Conservation (phyloP, 805 yeast species). For the Cyberlindnera meyerae region DNA sequence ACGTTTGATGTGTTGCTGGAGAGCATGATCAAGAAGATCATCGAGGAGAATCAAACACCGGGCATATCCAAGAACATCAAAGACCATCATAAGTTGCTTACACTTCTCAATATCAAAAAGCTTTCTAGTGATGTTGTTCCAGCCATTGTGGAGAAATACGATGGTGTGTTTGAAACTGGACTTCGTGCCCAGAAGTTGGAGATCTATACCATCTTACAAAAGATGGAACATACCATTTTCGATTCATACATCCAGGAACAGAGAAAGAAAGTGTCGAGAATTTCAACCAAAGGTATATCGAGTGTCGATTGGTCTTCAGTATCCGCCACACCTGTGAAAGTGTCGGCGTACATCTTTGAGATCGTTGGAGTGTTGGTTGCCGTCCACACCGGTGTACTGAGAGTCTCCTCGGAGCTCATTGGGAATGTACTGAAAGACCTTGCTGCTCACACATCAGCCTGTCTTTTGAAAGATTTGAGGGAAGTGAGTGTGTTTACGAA, state of each 20-base stretch:
- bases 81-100: slow-evolving; percentile 43
- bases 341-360: slow-evolving; percentile 45
- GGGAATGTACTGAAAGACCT: slow-evolving; percentile 41
- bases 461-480: slow-evolving; percentile 34
- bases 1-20: slow-evolving; percentile 44
- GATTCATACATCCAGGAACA: slow-evolving; percentile 48
- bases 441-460: slow-evolving; percentile 34
- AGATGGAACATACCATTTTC: slow-evolving; percentile 49
- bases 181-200: slow-evolving; percentile 38
- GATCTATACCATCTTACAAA: slow-evolving; percentile 40
- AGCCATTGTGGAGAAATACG: slow-evolving; percentile 43
- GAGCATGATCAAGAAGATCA: slow-evolving; percentile 36
- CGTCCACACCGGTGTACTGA: slow-evolving; percentile 46
- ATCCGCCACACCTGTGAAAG: slow-evolving; percentile 32
- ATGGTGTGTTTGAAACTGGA: slow-evolving; percentile 43
- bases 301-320: slow-evolving; percentile 39
- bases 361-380: slow-evolving; percentile 43
- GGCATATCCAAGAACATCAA: slow-evolving; percentile 24
- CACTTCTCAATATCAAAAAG: slow-evolving; percentile 50
- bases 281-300: slow-evolving; percentile 36
- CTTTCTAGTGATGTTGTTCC: slow-evolving; percentile 45
- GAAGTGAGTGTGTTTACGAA: slow-evolving; percentile 41
- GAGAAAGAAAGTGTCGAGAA: slow-evolving; percentile 35
- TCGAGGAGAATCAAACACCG: slow-evolving; percentile 31
- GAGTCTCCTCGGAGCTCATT: slow-evolving; percentile 43